Conservation (phyloP, 2,329 filamentous ascomycete species). For the Fusarium heterosporum region DNA sequence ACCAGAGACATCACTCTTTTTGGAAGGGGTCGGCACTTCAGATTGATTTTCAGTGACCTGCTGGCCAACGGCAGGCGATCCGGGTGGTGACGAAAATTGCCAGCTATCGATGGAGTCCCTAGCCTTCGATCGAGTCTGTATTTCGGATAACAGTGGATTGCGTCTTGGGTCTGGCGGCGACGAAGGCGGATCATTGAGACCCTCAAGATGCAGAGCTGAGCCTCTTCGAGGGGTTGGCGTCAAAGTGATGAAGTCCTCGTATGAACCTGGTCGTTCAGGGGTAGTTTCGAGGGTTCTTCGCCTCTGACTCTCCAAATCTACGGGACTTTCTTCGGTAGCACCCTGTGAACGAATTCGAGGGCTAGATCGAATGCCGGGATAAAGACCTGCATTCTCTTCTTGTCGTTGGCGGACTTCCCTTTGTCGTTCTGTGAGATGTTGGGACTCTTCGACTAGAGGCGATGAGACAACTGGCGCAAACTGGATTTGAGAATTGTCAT, state of each 20-base stretch:
- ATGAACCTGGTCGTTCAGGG: slow-evolving; percentile 58
- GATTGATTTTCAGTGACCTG: slow-evolving; percentile 34
- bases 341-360: slow-evolving; percentile 43
- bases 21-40: slow-evolving; percentile 18
- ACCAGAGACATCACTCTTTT: slow-evolving; percentile 1
- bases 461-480: slow-evolving; percentile 76
- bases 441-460: slow-evolving; percentile 69
- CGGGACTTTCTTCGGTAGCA: slow-evolving; percentile 27
- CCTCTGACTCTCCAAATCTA: slow-evolving; percentile 22
- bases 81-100: slow-evolving; percentile 69
- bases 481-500: slow-evolving; percentile 85
- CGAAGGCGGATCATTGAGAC: slow-evolving; percentile 66
- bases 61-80: slow-evolving; percentile 59
- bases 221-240: slow-evolving; percentile 71
- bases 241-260: slow-evolving; percentile 66
- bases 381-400: slow-evolving; percentile 72
- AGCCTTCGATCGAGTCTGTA: slow-evolving; percentile 60
- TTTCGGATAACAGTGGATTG: slow-evolving; percentile 64
- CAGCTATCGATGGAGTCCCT: slow-evolving; percentile 56
- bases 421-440: slow-evolving; percentile 82
- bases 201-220: slow-evolving; percentile 62
- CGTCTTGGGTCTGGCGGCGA: slow-evolving; percentile 68
- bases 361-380: slow-evolving; percentile 74
- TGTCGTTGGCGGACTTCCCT: slow-evolving; percentile 82
- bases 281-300: slow-evolving; percentile 54